These are phyloP conservation scores for Phaeomoniella chlamydospora DNA, from an alignment of 2,329 filamentous ascomycete species.

Conservation along the genomic window DNA sequence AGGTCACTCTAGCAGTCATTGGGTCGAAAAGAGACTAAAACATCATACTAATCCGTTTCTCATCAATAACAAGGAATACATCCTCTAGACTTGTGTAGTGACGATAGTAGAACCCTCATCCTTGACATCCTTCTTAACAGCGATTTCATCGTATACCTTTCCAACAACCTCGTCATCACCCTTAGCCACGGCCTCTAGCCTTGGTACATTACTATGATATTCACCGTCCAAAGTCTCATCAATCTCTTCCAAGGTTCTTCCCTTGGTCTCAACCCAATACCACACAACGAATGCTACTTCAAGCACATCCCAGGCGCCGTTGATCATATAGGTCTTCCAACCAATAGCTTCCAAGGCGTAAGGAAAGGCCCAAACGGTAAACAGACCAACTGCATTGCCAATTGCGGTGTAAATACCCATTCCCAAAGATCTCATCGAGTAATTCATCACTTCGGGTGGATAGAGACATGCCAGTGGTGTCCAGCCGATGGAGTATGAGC, in stretches of 20 bases:
- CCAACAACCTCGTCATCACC: not conserved
- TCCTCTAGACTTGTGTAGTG: too few relatives aligned
- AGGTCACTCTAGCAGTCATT: too few relatives aligned
- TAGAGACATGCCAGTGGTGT: conserved; percentile 35
- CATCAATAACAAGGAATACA: too few relatives aligned
- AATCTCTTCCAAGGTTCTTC: conserved; percentile 8
- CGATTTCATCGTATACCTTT: too few relatives aligned
- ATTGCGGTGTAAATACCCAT: conserved; percentile 21
- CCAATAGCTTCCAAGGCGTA: conserved; percentile 25
- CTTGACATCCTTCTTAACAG: too few relatives aligned
- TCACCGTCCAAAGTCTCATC: conserved; percentile 7
- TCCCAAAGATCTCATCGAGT: conserved; percentile 33
- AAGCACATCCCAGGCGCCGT: conserved; percentile 27
- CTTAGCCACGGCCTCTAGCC: not conserved
- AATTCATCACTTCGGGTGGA: conserved; percentile 34
- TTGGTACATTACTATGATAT: conserved; percentile 5
- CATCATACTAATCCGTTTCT: too few relatives aligned
- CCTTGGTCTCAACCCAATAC: conserved; percentile 10
- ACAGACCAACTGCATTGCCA: conserved; percentile 15
- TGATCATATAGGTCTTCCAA: conserved; percentile 33
- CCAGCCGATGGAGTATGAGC: conserved; percentile 35
- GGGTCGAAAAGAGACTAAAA: too few relatives aligned
- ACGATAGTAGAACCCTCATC: too few relatives aligned
- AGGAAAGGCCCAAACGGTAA: conserved; percentile 25
- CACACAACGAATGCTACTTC: conserved; percentile 19